phyloP scores from a whole-genome alignment of 2,329 filamentous ascomycete genomes.

The Arthroderma uncinatum region DNA sequence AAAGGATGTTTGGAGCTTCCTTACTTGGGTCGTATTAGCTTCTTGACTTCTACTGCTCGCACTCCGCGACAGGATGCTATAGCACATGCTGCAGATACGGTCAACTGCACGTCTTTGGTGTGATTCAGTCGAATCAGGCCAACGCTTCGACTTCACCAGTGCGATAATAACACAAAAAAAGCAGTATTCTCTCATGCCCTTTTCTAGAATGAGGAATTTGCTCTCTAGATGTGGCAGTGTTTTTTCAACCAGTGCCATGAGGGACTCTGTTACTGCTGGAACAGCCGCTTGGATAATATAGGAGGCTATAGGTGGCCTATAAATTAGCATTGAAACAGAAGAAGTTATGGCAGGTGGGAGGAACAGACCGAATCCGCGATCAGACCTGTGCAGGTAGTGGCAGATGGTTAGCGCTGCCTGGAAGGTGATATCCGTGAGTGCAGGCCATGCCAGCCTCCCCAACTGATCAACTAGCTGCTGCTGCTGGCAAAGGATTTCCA shows the following conservation, averaged over 20 bases:
- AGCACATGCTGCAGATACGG: constrained; percentile 27
- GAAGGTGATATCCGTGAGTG: constrained; percentile 28
- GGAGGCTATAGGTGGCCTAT: constrained; percentile 8
- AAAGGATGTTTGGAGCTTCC: background rate
- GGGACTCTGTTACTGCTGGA: constrained; percentile 10
- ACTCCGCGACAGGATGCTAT: constrained; percentile 27
- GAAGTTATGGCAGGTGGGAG: background rate
- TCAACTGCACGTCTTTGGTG: constrained; percentile 23
- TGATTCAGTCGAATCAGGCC: constrained; percentile 8
- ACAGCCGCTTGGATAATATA: constrained; percentile 11
- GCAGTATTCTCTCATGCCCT: constrained; percentile 18
- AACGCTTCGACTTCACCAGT: constrained; percentile 15
- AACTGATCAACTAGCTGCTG: constrained; percentile 25
- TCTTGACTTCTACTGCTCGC: constrained; percentile 10
- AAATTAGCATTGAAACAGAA: constrained; percentile 4
- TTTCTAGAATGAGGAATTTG: constrained; percentile 15
- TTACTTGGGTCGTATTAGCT: background rate
- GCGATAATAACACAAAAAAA: constrained; percentile 15
- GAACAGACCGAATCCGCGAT: constrained; percentile 19
- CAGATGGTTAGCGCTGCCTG: constrained; percentile 31
- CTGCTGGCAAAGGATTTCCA: constrained; percentile 30
- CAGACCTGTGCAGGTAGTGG: constrained; percentile 25
- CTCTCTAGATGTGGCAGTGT: constrained; percentile 15
- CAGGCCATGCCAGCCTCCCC: constrained; percentile 23
- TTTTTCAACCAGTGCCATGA: constrained; percentile 16